phyloP scores from a whole-genome alignment of 306 rosid genomes.

The Casuarina equisetifolia region DNA sequence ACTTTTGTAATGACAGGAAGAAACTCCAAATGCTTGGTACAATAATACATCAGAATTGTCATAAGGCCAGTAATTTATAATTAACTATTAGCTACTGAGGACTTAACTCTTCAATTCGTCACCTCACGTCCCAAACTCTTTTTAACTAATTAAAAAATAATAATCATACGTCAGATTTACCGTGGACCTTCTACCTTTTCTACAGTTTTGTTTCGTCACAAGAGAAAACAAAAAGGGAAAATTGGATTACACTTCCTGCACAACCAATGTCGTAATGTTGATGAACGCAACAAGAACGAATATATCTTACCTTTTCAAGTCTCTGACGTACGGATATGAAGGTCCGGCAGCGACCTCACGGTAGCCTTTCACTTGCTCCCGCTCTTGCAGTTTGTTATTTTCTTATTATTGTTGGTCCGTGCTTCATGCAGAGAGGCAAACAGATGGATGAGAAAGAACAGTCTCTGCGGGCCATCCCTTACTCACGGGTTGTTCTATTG shows the following conservation, averaged over 20 bases:
- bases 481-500: slow-evolving; percentile 81
- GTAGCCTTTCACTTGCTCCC: slow-evolving; percentile 32
- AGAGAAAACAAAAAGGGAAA: neutral
- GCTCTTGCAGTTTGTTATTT: slow-evolving; percentile 29
- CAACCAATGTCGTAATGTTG: slow-evolving; percentile 13
- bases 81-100: too few species aligned
- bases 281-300: slow-evolving; percentile 8
- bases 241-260: neutral
- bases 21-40: slow-evolving; percentile 1
- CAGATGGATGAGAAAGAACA: slow-evolving; percentile 46
- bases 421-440: slow-evolving; percentile 45
- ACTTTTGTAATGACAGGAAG: too few species aligned
- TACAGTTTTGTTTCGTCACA: too few species aligned
- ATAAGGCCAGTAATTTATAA: too few species aligned
- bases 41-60: neutral
- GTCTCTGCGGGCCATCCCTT: slow-evolving; percentile 67
- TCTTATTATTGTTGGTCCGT: slow-evolving; percentile 21
- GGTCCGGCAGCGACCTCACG: slow-evolving; percentile 36
- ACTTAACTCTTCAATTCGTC: too few species aligned
- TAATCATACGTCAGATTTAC: too few species aligned
- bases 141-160: too few species aligned
- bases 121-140: too few species aligned
- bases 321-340: slow-evolving; percentile 30
- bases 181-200: too few species aligned
- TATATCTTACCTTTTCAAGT: slow-evolving; percentile 30